A percentile compares a stretch with the other conserved stretches of the same genome.
Conservation (phyloP, 768 basidiomycete genomes). For the Suillus subaureus region DNA sequence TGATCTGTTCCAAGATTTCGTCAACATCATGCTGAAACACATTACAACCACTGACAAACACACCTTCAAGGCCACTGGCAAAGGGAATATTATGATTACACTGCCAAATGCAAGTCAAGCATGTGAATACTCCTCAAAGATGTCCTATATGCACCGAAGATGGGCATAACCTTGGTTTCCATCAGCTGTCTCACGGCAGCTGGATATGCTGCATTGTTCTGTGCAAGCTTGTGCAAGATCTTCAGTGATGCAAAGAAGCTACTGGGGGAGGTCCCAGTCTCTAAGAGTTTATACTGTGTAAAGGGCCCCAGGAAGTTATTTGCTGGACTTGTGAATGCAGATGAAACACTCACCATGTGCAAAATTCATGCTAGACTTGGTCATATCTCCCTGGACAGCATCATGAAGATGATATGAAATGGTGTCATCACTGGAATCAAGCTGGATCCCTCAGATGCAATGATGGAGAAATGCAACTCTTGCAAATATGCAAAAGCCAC, state of each 20-base stretch:
- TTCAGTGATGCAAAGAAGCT: slow-evolving; percentile 9
- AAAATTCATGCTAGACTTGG: slow-evolving; percentile 37
- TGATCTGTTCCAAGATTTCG: too few species aligned
- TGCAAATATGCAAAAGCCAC: too few species aligned
- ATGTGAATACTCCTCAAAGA: slow-evolving; percentile 13
- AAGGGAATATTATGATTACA: slow-evolving; percentile 23
- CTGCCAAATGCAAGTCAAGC: slow-evolving; percentile 22
- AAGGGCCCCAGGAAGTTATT: background rate
- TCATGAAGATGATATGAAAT: slow-evolving; percentile 26
- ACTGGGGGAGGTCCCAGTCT: slow-evolving; percentile 16
- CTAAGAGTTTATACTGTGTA: background rate
- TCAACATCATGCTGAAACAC: too few species aligned
- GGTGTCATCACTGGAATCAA: slow-evolving; percentile 35
- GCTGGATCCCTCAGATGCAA: slow-evolving; percentile 19
- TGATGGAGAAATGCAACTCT: slow-evolving; percentile 9
- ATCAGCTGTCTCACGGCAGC: background rate
- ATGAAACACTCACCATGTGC: slow-evolving; percentile 26
- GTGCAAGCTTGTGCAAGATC: slow-evolving; percentile 17
- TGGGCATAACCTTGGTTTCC: slow-evolving; percentile 25
- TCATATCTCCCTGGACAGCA: slow-evolving; percentile 33
- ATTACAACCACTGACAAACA: slow-evolving; percentile 20
- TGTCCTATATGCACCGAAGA: slow-evolving; percentile 23
- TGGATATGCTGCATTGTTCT: slow-evolving; percentile 16
- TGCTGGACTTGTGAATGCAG: background rate
- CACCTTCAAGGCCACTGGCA: slow-evolving; percentile 23